Conservation (phyloP, 768 basidiomycete species). For the Termitomyces sp. region DNA sequence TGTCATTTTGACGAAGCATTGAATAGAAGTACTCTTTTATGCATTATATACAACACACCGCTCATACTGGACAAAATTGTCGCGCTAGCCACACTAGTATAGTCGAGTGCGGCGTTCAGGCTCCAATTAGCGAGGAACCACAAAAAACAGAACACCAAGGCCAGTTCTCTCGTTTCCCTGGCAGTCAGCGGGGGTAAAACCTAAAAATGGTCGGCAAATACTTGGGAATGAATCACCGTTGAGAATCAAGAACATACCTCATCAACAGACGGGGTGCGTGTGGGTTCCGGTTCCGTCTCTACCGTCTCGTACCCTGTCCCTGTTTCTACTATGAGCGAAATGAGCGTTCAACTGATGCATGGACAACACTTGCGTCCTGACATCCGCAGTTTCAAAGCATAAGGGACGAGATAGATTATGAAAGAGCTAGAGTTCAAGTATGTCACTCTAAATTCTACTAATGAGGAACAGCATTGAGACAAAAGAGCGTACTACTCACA, state of each 20-base stretch:
- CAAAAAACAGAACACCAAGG: conserved; percentile 74
- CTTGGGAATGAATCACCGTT: neutral
- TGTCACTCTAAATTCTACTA: conserved; percentile 56
- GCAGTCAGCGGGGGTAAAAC: conserved; percentile 41
- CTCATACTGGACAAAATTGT: conserved; percentile 88
- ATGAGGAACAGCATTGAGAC: neutral
- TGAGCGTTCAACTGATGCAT: neutral
- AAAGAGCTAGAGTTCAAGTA: conserved; percentile 94
- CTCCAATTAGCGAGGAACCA: conserved; percentile 97
- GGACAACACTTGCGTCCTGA: conserved; percentile 2
- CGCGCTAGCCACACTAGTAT: conserved; percentile 91
- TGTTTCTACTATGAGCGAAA: conserved; percentile 2
- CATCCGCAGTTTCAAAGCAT: conserved; percentile 11
- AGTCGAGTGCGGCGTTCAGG: conserved; percentile 75
- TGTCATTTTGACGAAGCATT: conserved; percentile 20
- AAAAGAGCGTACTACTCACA: conserved; percentile 34
- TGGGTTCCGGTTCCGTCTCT: conserved; percentile 12
- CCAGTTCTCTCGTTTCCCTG: conserved; percentile 71
- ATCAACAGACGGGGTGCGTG: neutral
- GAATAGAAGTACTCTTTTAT: neutral
- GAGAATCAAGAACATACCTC: neutral
- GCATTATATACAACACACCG: conserved; percentile 41
- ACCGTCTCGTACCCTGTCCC: conserved; percentile 21
- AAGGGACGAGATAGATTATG: conserved; percentile 69
- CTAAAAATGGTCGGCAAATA: neutral